Evolutionary conservation across 1,284 basidiomycete species (phyloP).

Genomic region (Flammula alnicola): DNA sequence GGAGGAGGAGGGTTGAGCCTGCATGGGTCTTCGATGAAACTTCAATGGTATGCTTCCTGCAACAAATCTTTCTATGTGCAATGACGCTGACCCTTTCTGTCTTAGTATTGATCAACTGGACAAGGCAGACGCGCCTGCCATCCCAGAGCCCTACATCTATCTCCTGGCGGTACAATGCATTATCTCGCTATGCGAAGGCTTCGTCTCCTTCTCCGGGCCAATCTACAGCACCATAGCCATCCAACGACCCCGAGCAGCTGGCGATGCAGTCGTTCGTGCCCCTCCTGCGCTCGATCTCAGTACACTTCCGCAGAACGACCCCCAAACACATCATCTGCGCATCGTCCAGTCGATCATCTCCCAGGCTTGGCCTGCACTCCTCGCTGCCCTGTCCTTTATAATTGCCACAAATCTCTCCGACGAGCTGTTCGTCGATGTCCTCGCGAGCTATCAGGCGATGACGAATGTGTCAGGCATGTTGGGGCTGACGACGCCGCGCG

Average conservation of each 20-base stretch:
- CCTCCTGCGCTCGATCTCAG: conserved; percentile 74
- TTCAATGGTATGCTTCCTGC: conserved; percentile 69
- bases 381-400: conserved; percentile 88
- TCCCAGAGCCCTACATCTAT: conserved; percentile 93
- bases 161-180: conserved; percentile 90
- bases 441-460: conserved; percentile 83
- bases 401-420: conserved; percentile 90
- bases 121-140: conserved; percentile 91
- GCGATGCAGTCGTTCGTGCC: conserved; percentile 70
- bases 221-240: conserved; percentile 71
- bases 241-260: conserved; percentile 66
- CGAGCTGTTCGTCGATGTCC: conserved; percentile 84
- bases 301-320: conserved; percentile 61
- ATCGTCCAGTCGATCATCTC: conserved; percentile 81
- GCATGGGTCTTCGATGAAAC: conserved; percentile 78
- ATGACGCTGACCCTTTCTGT: conserved; percentile 3
- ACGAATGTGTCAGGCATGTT: conserved; percentile 92
- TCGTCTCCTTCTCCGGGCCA: conserved; percentile 75
- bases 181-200: conserved; percentile 86
- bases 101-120: conserved; percentile 96
- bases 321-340: conserved; percentile 56
- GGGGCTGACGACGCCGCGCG: conserved; percentile 83
- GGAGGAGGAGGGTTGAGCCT: conserved; percentile 62
- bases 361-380: conserved; percentile 86
- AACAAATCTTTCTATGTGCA: background rate